Evolutionary conservation across 2,329 filamentous ascomycete species (phyloP).

Genomic region (Fusarium temperatum): DNA sequence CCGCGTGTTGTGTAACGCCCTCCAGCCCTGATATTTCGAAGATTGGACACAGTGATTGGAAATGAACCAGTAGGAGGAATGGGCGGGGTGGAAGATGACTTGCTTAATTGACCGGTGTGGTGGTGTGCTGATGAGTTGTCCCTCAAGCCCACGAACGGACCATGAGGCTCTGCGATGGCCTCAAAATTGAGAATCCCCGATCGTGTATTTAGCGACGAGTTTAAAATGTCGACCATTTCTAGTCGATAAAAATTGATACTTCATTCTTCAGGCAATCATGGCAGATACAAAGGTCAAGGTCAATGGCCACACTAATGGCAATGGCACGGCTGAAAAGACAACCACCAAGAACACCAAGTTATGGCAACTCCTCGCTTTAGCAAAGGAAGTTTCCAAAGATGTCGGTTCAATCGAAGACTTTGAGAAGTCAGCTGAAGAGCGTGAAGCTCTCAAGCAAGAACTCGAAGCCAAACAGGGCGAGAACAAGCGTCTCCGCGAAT

Average conservation of each 20-base stretch:
- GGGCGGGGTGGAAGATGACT: conserved; percentile 28
- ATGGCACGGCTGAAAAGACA: conserved; percentile 35
- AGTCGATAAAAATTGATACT: conserved; percentile 24
- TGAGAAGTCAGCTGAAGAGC: conserved; percentile 35
- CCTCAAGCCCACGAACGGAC: conserved; percentile 22
- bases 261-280: conserved; percentile 30
- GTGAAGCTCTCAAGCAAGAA: conserved; percentile 35
- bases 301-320: conserved; percentile 30
- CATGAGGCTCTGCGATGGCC: conserved; percentile 39
- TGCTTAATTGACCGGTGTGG: conserved; percentile 22
- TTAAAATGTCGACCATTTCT: conserved; percentile 33
- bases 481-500: conserved; percentile 38
- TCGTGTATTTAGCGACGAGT: conserved; percentile 18
- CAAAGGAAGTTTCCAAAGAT: conserved; percentile 43
- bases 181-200: conserved; percentile 14
- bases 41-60: conserved; percentile 26
- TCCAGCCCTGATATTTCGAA: conserved; percentile 37
- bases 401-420: conserved; percentile 41
- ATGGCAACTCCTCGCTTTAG: conserved; percentile 39
- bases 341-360: conserved; percentile 38
- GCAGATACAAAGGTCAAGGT: conserved; percentile 43
- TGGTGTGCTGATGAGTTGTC: conserved; percentile 44
- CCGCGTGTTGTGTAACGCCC: conserved; percentile 38
- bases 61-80: conserved; percentile 20
- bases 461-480: conserved; percentile 38